Conservation (phyloP, 768 basidiomycete species). For the Mycena leptocephala region DNA sequence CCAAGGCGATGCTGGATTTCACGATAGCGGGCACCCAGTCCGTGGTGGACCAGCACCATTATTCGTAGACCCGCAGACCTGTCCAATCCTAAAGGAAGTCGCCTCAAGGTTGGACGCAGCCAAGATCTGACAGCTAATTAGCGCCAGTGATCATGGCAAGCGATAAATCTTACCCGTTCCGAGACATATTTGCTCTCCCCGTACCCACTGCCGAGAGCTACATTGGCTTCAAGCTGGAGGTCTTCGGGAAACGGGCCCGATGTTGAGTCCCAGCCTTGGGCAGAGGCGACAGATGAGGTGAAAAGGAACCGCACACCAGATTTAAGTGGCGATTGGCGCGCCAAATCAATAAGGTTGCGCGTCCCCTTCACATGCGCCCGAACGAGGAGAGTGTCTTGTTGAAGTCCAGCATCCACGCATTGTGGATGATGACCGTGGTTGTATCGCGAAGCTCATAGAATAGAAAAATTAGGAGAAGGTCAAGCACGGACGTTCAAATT, state of each 20-base stretch:
- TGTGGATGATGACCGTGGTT: slow-evolving; percentile 52
- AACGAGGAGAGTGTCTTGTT: slow-evolving; percentile 61
- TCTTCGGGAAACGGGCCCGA: slow-evolving; percentile 54
- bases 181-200: slow-evolving; percentile 54
- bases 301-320: slow-evolving; percentile 49
- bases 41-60: slow-evolving; percentile 49
- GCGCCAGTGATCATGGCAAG: slow-evolving; percentile 26
- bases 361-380: slow-evolving; percentile 58
- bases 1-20: slow-evolving; percentile 39
- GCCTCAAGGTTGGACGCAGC: slow-evolving; percentile 49
- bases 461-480: not conserved
- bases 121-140: slow-evolving; percentile 46
- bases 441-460: slow-evolving; percentile 42
- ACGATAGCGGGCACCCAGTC: slow-evolving; percentile 52
- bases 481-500: not conserved
- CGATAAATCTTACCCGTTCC: slow-evolving; percentile 47
- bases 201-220: slow-evolving; percentile 50
- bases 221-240: slow-evolving; percentile 43
- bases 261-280: slow-evolving; percentile 42
- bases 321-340: slow-evolving; percentile 36
- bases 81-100: slow-evolving; percentile 47
- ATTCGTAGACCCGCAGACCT: slow-evolving; percentile 38
- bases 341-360: slow-evolving; percentile 59
- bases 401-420: slow-evolving; percentile 68
- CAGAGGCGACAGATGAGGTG: slow-evolving; percentile 54